phyloP scores from a whole-genome alignment of 352 stramenopile species.

The Phytophthora parvispora region DNA sequence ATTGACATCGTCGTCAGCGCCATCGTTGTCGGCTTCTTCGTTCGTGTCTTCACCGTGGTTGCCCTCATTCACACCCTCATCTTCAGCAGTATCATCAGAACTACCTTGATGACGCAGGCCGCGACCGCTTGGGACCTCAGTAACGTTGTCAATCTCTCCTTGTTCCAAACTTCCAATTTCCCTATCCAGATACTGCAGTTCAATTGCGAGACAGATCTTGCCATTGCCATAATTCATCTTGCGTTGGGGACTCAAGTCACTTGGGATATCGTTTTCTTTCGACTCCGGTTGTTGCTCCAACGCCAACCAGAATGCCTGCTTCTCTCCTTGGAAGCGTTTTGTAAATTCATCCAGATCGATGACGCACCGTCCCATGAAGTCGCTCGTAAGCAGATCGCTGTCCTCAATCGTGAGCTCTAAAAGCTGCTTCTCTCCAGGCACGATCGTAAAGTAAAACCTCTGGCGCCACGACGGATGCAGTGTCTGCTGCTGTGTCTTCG shows the following conservation, averaged over 20 bases:
- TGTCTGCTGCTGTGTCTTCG: constrained; percentile 72
- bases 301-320: constrained; percentile 77
- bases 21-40: constrained; percentile 41
- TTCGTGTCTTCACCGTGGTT: constrained; percentile 41
- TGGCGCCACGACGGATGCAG: constrained; percentile 76
- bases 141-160: constrained; percentile 76
- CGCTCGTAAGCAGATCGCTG: constrained; percentile 70
- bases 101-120: constrained; percentile 39
- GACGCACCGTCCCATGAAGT: constrained; percentile 79
- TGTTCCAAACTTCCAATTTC: constrained; percentile 69
- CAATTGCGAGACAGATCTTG: constrained; percentile 75
- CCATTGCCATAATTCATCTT: constrained; percentile 62
- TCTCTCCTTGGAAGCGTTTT: constrained; percentile 50
- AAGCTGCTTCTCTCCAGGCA: constrained; percentile 47
- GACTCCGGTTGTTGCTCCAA: constrained; percentile 59
- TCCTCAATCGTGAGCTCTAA: constrained; percentile 75
- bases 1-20: constrained; percentile 44
- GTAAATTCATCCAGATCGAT: constrained; percentile 76
- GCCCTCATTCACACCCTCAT: constrained; percentile 31
- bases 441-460: constrained; percentile 73
- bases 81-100: constrained; percentile 12
- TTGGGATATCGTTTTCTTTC: constrained; percentile 40
- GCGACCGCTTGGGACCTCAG: constrained; percentile 53
- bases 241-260: constrained; percentile 57
- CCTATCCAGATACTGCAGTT: constrained; percentile 64